Evolutionary conservation across 495 filamentous ascomycete genomes (phyloP).

Genomic region (Aspergillus sparsus): DNA sequence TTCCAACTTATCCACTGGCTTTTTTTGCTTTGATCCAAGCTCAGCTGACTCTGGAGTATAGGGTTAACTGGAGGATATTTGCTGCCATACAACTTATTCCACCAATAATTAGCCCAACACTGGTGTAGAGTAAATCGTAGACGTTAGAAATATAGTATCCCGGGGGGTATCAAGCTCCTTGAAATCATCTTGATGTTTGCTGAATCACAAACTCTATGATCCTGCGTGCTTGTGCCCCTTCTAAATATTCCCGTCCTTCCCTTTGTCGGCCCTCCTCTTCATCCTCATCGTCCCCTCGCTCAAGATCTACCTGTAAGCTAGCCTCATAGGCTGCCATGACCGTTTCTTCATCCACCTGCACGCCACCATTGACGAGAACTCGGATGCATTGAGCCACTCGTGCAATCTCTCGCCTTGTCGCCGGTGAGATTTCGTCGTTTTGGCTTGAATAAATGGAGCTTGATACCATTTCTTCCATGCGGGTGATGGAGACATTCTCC

Average conservation of each 20-base stretch:
- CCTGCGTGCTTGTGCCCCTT: constrained; percentile 66
- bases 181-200: constrained; percentile 5
- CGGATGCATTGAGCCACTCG: constrained; percentile 76
- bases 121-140: too few relatives aligned
- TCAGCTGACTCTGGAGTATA: too few relatives aligned
- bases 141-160: too few relatives aligned
- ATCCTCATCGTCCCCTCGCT: constrained; percentile 52
- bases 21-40: too few relatives aligned
- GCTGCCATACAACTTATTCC: too few relatives aligned
- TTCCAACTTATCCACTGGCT: too few relatives aligned
- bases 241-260: constrained; percentile 63
- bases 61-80: too few relatives aligned
- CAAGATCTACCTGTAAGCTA: constrained; percentile 68
- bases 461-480: constrained; percentile 77
- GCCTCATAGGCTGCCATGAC: constrained; percentile 80
- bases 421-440: constrained; percentile 75
- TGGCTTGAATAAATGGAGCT: constrained; percentile 84
- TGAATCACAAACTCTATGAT: constrained; percentile 57
- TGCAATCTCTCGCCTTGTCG: constrained; percentile 84
- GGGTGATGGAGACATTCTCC: constrained; percentile 65
- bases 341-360: constrained; percentile 89
- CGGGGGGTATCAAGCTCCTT: constrained; percentile 15
- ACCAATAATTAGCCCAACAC: too few relatives aligned
- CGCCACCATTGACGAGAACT: constrained; percentile 75
- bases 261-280: constrained; percentile 44